Base-by-base conservation (phyloP, 495 filamentous ascomycete species). In the Lophium mytilinum region DNA sequence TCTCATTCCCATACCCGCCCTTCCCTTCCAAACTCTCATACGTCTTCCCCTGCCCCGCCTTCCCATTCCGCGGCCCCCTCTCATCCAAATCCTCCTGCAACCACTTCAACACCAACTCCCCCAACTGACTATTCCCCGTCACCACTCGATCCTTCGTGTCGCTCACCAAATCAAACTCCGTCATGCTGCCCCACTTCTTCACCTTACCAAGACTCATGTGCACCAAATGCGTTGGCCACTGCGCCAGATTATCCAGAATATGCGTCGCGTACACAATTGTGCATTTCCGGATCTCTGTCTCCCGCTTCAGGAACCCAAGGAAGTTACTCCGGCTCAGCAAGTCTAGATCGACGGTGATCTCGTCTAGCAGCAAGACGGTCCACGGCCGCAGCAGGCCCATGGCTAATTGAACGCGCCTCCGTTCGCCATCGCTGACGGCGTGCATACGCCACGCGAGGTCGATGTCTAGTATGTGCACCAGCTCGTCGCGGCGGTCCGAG, bases 191-290 rank as follows among this genome's bases (percentile, higher is more conserved):
- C 84, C 84, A 90, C 65, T 87, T 85, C 75, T 87, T 90, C 40
- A 97, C 87, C 51, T 74, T 81, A 3, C 93, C 93, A 39, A 92
- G 66, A 66, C 88, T 83, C 90, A 97, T 95, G 63, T 96, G 91
- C 50, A 95, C 90, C 49, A 99, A 71, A 73, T 99, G 91, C 0
- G 86, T 95, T 49, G 93, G 93, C 93, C 93, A 99, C 36, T 81
- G 81, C 0, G 88, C 88, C 24, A 96, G 69, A 60, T 95, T 94
- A 67, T 99, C 93, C 63, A 99, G 69, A 52, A 99, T 96, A 69
- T 99, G 93, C 17, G 93, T 97, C 21, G 93, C 93, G 71, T 99
- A 99, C 24, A 97, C 91, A 62, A 99, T 87, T 2, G 93, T 96
- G 68, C 90, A 95, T 9, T 80, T 71, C 47, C 94, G 73, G 7